A percentile compares a stretch with the other conserved stretches of the same genome.
Conservation (phyloP, 2,329 filamentous ascomycete species). For the Penicillium sp. region DNA sequence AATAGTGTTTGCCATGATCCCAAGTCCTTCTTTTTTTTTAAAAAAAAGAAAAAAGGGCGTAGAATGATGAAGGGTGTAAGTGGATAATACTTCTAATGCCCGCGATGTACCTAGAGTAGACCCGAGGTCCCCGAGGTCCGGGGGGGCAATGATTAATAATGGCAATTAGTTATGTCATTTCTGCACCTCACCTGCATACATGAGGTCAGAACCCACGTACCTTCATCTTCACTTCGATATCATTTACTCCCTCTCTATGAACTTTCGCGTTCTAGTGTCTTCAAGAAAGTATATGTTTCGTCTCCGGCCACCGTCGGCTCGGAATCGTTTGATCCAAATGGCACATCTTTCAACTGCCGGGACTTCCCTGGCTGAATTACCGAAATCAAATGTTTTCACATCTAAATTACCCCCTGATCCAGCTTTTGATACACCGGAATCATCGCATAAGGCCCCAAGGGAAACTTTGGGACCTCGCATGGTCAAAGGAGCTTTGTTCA, state of each 20-base stretch:
- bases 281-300: conserved; percentile 21
- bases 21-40: neutral
- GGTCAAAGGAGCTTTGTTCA: conserved; percentile 78
- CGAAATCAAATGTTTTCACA: conserved; percentile 59
- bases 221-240: neutral
- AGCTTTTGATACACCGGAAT: conserved; percentile 67
- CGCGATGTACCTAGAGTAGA: too few species aligned
- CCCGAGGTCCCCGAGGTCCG: too few species aligned
- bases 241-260: neutral
- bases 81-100: neutral
- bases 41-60: too few species aligned
- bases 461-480: conserved; percentile 67
- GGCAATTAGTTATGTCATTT: conserved; percentile 18
- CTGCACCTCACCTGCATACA: neutral
- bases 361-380: conserved; percentile 43
- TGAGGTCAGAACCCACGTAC: neutral
- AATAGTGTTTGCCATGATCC: conserved; percentile 6
- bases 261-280: conserved; percentile 4
- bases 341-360: conserved; percentile 33
- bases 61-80: neutral
- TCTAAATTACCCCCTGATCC: conserved; percentile 64
- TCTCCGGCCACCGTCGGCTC: conserved; percentile 7
- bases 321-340: conserved; percentile 39
- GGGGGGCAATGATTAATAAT: conserved; percentile 13
- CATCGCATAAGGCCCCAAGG: conserved; percentile 72